Evolutionary conservation across 805 yeast genomes (phyloP), one percentile per base, ranked within the genome.

Genomic region (Brettanomyces sp.): DNA sequence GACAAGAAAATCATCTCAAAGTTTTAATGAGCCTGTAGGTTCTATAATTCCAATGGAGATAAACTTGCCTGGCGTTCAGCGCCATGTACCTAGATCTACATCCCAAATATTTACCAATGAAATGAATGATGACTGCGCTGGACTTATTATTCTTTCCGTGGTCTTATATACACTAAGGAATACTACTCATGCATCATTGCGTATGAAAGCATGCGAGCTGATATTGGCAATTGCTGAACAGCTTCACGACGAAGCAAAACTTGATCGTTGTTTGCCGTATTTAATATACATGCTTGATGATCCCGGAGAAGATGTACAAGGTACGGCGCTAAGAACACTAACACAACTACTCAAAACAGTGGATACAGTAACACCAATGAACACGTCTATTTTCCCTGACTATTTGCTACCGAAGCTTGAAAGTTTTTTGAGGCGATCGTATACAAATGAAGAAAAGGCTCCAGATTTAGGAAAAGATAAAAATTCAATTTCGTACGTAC

Each of bases 261-360:
- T 93, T 36, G 97, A 93, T 60, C 65, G 97, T 40, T 79, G 88
- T 32, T 62, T 93, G 23, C 98, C 99, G 0, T 87, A 83, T 57
- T 60, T 93, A 23, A 74, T 86, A 22, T 66, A 78, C n/a, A 68
- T 88, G 45, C 60, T 90, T 12, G 88, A 85, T 44, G 95, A 87
- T 49, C 65, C 72, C 1, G 72, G 81, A 18, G 71, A 78, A 1
- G 75, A 72, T 41, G 93, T 88, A 3, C 85, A 82, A 44, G 73
- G 80, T 1, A 67, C 78, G 3, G 85, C 95, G 0, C 54, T 93
- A 6, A 68, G 77, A 41, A 67, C 81, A 2, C 57, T 86, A 41
- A 78, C 95, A 0, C 90, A 86, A 36, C 62, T 93, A 3, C 62
- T 91, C 36, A 63, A 69, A 5, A 69, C 82, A 52, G 82, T 89